Base-by-base conservation (phyloP, 345 rosid species). In the Ceriops tagal region DNA sequence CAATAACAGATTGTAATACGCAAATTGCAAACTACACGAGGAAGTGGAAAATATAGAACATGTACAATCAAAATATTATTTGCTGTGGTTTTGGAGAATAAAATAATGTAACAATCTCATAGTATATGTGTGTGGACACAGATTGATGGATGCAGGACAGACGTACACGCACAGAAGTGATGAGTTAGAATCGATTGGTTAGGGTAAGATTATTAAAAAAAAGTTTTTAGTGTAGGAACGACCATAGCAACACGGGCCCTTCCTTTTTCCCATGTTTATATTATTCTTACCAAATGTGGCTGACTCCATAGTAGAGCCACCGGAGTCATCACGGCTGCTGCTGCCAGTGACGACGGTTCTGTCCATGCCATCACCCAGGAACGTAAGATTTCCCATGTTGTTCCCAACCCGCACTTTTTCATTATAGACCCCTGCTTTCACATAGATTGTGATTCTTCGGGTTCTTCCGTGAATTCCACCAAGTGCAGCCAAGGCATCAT, bases 331-430 rank as follows among this genome's bases (percentile, higher is more conserved):
- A 55, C 74, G n/a, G n/a, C n/a, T n/a, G n/a, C n/a, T 70, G 69
- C 55, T 73, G 37, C 85, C 87, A 0, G 87, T 88, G 31, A 90
- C 71, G 0, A 87, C 69, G 58, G 96, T 90, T 75, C 72, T 84
- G 62, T 83, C 93, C 67, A 87, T 92, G 72, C 96, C 96, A 62
- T 92, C 95, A 4, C 95, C 96, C 21, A 90, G 92, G 22, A 88
- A 60, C 95, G 88, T 92, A 20, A 88, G 51, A 52, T 88, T 80
- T 59, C 70, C 81, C 79, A 83, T 53, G 43, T 80, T 62, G 52
- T 57, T 75, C 35, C 69, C 58, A 49, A 92, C 82, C 46, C 84
- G 89, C 0, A 92, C 86, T 18, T 77, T 83, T 66, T 92, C 96
- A 13, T 77, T 66, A 58, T 90, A 90, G 5, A 85, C 87, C 37